Percentiles rank a stretch among this genome's conserved stretches.
Evolutionary conservation across 2,329 filamentous ascomycete species (phyloP).

Genomic region (Ascosphaera aggregata): DNA sequence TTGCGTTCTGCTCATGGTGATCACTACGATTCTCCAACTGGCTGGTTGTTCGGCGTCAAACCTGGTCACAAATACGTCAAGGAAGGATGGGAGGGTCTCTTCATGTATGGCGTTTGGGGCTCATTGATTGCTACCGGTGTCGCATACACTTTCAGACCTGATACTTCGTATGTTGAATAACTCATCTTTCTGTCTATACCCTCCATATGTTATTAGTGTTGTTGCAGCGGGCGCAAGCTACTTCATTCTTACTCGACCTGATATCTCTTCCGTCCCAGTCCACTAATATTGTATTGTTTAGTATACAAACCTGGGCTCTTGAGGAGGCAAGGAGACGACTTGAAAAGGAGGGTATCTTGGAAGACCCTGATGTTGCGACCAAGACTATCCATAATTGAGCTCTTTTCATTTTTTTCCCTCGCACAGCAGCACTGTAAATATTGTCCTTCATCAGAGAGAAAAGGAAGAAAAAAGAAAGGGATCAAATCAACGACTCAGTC

Average conservation of each 20-base stretch:
- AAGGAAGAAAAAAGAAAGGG: no score
- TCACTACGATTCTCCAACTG: constrained; percentile 71
- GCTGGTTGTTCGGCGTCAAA: constrained; percentile 86
- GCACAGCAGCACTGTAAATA: no score
- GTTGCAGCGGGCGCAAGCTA: no score
- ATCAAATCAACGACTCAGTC: no score
- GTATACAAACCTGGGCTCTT: constrained; percentile 97
- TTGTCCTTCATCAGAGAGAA: no score
- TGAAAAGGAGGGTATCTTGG: constrained; percentile 83
- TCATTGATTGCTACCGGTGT: constrained; percentile 49
- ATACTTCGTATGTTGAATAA: constrained; percentile 63
- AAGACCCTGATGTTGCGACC: constrained; percentile 41
- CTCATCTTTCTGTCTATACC: constrained; percentile 2
- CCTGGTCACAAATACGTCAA: constrained; percentile 88
- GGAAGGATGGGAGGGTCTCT: constrained; percentile 86
- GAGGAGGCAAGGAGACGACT: constrained; percentile 89
- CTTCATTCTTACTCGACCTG: no score
- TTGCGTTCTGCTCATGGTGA: constrained; percentile 35
- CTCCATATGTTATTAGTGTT: no score
- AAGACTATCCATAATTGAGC: constrained; percentile 16
- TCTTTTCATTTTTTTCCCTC: no score
- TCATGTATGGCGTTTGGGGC: constrained; percentile 66
- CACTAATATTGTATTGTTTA: constrained; percentile 20
- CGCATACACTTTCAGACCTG: constrained; percentile 88
- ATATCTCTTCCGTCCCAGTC: no score